These are phyloP conservation scores for Colletotrichum salicis DNA, from an alignment of 2,329 filamentous ascomycete genomes.

Conservation along the genomic window DNA sequence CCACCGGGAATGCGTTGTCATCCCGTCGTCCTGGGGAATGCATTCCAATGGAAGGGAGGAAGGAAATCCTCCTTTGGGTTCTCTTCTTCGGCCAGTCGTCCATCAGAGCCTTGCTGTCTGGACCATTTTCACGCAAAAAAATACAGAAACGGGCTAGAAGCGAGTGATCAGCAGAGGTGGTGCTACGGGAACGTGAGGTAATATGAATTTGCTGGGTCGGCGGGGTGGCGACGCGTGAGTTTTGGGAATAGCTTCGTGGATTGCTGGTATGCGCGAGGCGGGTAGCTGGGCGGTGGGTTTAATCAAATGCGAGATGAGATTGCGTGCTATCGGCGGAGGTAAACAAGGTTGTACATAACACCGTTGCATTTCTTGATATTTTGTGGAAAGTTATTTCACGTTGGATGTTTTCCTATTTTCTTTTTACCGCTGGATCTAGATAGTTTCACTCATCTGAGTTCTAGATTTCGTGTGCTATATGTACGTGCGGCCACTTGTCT, in stretches of 20 bases:
- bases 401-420: background rate
- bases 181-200: conserved; percentile 28
- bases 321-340: conserved; percentile 4
- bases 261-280: background rate
- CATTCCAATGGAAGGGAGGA: conserved; percentile 32
- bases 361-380: background rate
- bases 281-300: background rate
- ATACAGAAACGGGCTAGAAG: background rate
- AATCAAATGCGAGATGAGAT: conserved; percentile 18
- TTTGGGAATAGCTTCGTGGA: conserved; percentile 28
- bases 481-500: background rate
- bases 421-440: background rate
- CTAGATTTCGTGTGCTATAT: background rate
- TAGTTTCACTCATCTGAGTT: background rate
- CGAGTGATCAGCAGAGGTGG: background rate
- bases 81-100: background rate
- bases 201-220: conserved; percentile 22
- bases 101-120: background rate
- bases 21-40: conserved; percentile 22
- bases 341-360: background rate
- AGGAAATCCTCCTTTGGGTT: too few relatives aligned
- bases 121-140: background rate
- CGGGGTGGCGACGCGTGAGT: conserved; percentile 10
- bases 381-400: background rate
- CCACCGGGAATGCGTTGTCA: conserved; percentile 26